Evolutionary conservation across 2,329 filamentous ascomycete species (phyloP), one percentile per base, ranked within the genome.

Genomic region (Alternaria longipes): DNA sequence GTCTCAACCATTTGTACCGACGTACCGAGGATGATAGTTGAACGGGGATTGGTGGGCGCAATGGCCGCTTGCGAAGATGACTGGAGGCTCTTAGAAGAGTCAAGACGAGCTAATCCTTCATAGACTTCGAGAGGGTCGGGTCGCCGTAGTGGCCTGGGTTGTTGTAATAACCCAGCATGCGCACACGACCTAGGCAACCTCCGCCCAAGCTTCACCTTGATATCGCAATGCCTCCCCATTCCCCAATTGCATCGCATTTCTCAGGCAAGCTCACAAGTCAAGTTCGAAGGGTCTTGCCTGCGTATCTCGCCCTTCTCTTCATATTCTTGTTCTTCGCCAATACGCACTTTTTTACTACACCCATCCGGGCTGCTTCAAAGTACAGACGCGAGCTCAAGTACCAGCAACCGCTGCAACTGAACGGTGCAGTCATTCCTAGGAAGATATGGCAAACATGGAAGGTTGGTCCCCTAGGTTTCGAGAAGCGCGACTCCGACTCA

Each of bases 381-480:
- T 76, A 77, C 59, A 75, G 73, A 47, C 68, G 75, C 30, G 75
- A 78, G 42, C 65, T 75, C 52, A 74, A 66, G 46, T 78, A 78
- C 41, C 76, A 78, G 38, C 65, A 76, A 45, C 74, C 74, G 18
- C 56, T 74, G 14, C 72, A 77, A 47, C 24, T 62, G 5, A 54
- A 70, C 28, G 66, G 61, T 44, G 62, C 64, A 60, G 53, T 73
- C 55, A 68, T 92, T 88, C 68, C 90, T 84, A 6, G 84, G 56
- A 92, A 92, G 78, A 90, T 92, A 66, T 92, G 90, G 90, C 90
- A 92, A 77, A 90, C 87, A 0, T 92, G 90, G 90, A 92, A 91
- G 75, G 85, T 89, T 28, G 85, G 89, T 63, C 87, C 90, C 2
- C 80, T 91, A 34, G 81, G 82, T 2, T 91, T 91, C 70, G 89